Base-by-base conservation (phyloP, 2,329 filamentous ascomycete species). In the Clarireedia paspali region DNA sequence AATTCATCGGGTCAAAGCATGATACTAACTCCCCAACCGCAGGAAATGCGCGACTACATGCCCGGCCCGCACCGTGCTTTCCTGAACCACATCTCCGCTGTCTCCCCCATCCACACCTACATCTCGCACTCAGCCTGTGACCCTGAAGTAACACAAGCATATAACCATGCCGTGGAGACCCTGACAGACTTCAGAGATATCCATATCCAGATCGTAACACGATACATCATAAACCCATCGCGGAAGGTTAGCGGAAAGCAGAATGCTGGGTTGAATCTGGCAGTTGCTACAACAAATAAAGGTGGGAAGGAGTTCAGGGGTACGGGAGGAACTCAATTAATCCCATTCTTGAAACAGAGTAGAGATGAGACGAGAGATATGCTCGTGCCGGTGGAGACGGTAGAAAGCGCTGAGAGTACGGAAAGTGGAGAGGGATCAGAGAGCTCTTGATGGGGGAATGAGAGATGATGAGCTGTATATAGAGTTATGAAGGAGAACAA, bases 341-440 rank as follows among this genome's bases (percentile, higher is more conserved):
- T 96, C 56, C 89, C 91, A 0, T 97, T 97, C 70, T 71, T 97
- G 60, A 95, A 90, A 71, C 89, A 95, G 71, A 86, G 89, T 3
- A 77, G 92, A 17, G 89, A 96, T 67, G 91, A 96, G 75, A 96
- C 91, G 0, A 82, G 81, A 38, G 57, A 59, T 2, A 61, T 62
- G n/a, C 57, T 40, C 10, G 53, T 55, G 12, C 24, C 34, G 14
- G 20, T 55, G 1, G 46, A 50, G 17, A 24, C 23, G n/a, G 40
- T 36, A 23, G 17, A 50, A 34, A 23, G 17, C 50, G 2, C 34
- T 10, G 26, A 34, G 14, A 46, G 15, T 26, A 23, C 5, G 6
- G 15, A 10, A 23, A 10, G 14, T n/a, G 20, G 39, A 3, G 39
- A 42, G 39, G 39, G 39, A 5, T 42, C 39, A 15, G 20, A 42